Evolutionary conservation across 108 stramenopile species (phyloP), one percentile per base, ranked within the genome.

Genomic region (Stephanodiscus triporus): DNA sequence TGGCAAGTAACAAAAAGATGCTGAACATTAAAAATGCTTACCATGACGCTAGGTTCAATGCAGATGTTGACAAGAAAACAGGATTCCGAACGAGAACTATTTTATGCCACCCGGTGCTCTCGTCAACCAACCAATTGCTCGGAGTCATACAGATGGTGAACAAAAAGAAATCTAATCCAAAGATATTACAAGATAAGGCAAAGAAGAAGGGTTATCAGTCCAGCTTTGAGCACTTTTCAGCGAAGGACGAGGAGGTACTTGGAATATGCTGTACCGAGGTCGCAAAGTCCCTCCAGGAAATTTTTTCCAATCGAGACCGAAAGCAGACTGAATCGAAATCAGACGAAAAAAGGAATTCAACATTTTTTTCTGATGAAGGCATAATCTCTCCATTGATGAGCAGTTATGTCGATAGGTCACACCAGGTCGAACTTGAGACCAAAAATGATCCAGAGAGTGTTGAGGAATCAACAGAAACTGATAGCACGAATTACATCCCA

Each of bases 111-210:
- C 85, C 85, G 24, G 78, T 85, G 8, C n/a, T 81, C 16, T 74
- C 77, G 14, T 69, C 66, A 16, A 62, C 66, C n/a, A 80, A 80
- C 37, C 55, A 62, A 30, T 43, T 87, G 24, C 82, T 87, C 36
- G 87, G 84, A 37, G 87, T 87, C 0, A 81, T 84, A 45, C 87
- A 87, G 56, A 80, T 87, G 79, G 82, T 87, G 42, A 87, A 87
- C 56, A 87, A 87, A 75, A 67, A 60, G 45, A 79, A 79, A 29
- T 79, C 72, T 9, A 76, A 81, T 30, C 69, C 64, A 7, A 77
- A 66, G 40, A 80, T 60, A 37, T 30, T 76, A 48, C 62, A 67
- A 22, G 70, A 77, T 13, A 57, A 55, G 42, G 77, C 70, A 16
- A 75, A 78, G 47, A 77, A 78, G 56, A 73, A 45, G 66, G 79